A percentile compares a stretch with the other conserved stretches of the same genome.
phyloP scores from a whole-genome alignment of 139 green algal genomes.

The Micractinium sp. region DNA sequence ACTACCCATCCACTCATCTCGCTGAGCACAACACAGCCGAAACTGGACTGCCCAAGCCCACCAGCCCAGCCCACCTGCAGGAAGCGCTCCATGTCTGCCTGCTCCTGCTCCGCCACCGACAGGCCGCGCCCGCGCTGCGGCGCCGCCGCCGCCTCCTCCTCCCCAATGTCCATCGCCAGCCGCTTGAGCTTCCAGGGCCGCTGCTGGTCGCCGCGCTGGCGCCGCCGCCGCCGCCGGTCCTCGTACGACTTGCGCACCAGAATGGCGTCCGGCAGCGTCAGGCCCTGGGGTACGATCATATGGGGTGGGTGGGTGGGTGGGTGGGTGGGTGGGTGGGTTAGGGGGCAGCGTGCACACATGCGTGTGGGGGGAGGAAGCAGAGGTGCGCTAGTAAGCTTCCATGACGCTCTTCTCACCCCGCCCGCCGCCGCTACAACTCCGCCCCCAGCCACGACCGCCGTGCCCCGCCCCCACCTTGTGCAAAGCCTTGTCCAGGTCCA shows the following conservation, averaged over 20 bases:
- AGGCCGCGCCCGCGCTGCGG: slow-evolving; percentile 15
- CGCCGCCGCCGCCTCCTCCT: slow-evolving; percentile 22
- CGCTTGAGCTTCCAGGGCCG: slow-evolving; percentile 83
- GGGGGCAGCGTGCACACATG: too few relatives aligned
- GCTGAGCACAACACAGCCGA: neutral
- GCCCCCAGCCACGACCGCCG: too few relatives aligned
- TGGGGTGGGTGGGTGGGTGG: too few relatives aligned
- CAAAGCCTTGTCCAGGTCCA: slow-evolving; percentile 80
- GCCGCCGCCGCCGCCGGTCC: slow-evolving; percentile 75
- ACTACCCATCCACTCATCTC: neutral
- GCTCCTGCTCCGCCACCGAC: slow-evolving; percentile 45
- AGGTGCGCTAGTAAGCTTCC: too few relatives aligned
- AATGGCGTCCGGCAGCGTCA: slow-evolving; percentile 87
- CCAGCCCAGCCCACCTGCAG: slow-evolving; percentile 60
- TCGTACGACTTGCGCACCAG: slow-evolving; percentile 94
- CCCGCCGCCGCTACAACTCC: too few relatives aligned
- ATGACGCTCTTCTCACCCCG: too few relatives aligned
- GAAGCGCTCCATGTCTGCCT: slow-evolving; percentile 85
- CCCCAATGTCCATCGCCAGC: slow-evolving; percentile 72
- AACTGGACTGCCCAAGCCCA: neutral
- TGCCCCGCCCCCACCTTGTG: slow-evolving; percentile 36
- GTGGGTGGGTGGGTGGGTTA: too few relatives aligned
- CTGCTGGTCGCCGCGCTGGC: slow-evolving; percentile 49
- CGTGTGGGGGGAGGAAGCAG: too few relatives aligned
- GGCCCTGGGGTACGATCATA: too few relatives aligned